These are phyloP conservation scores for Blastobotrys peoriensis DNA, from an alignment of 805 yeast species.

Conservation along the genomic window DNA sequence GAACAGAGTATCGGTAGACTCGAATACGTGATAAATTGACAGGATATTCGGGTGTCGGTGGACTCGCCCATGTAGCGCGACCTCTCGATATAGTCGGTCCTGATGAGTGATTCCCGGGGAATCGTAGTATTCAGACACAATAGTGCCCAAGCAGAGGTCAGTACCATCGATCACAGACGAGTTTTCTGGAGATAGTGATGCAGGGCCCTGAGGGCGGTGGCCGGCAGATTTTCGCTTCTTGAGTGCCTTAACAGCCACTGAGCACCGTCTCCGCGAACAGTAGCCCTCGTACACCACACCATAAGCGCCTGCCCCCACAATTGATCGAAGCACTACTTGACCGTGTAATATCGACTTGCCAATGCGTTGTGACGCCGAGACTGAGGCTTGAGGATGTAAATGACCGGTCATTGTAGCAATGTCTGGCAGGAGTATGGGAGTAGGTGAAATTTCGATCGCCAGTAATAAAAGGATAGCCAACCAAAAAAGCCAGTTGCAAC, in stretches of 20 bases:
- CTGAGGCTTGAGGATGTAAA: background rate
- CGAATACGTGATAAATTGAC: constrained; percentile 66
- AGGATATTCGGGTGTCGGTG: constrained; percentile 73
- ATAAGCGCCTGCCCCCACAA: constrained; percentile 78
- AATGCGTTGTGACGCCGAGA: background rate
- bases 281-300: constrained; percentile 71
- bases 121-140: background rate
- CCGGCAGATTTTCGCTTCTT: constrained; percentile 8
- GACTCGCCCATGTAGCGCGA: constrained; percentile 63
- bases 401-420: too few species aligned
- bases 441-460: too few species aligned
- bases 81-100: constrained; percentile 42
- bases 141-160: background rate
- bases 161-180: constrained; percentile 18
- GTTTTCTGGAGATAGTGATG: constrained; percentile 25
- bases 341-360: background rate
- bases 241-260: constrained; percentile 63
- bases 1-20: constrained; percentile 45
- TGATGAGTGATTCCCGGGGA: background rate
- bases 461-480: too few species aligned
- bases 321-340: constrained; percentile 16
- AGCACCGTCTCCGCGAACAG: constrained; percentile 44
- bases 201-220: background rate
- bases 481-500: too few species aligned
- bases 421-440: too few species aligned